These are phyloP conservation scores for Nicotiana undulata DNA, from an alignment of 257 asterid species.

Conservation along the genomic window DNA sequence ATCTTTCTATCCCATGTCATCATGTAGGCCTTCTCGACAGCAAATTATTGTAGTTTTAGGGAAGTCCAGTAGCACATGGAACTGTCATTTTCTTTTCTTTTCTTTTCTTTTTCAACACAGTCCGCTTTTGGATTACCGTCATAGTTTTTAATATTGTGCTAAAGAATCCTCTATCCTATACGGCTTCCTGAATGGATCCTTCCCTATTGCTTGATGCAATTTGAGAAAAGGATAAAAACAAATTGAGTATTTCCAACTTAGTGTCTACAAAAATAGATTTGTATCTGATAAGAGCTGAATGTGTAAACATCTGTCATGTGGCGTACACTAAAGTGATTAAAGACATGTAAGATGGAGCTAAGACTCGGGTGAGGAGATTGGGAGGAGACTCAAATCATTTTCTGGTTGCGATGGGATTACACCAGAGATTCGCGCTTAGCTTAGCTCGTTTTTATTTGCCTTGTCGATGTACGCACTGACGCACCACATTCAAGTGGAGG, in stretches of 20 bases:
- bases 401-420: too few relatives aligned
- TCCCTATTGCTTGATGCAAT: background rate
- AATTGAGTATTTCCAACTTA: background rate
- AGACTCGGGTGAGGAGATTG: too few relatives aligned
- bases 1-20: background rate
- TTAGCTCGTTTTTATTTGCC: too few relatives aligned
- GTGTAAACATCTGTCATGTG: background rate
- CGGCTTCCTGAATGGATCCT: background rate
- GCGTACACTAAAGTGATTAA: too few relatives aligned
- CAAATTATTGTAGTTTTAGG: background rate
- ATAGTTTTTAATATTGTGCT: background rate
- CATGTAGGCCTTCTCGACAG: background rate
- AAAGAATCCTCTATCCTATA: background rate
- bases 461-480: too few relatives aligned
- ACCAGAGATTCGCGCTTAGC: too few relatives aligned
- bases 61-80: background rate
- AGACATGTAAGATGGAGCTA: too few relatives aligned
- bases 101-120: background rate
- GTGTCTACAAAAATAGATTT: background rate
- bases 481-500: too few relatives aligned
- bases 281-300: background rate
- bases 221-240: background rate
- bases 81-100: background rate
- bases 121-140: background rate
- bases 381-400: too few relatives aligned